A percentile compares a stretch with the other conserved stretches of the same genome.
phyloP scores from a whole-genome alignment of 768 basidiomycete genomes.

The Glaciozyma antarctica region DNA sequence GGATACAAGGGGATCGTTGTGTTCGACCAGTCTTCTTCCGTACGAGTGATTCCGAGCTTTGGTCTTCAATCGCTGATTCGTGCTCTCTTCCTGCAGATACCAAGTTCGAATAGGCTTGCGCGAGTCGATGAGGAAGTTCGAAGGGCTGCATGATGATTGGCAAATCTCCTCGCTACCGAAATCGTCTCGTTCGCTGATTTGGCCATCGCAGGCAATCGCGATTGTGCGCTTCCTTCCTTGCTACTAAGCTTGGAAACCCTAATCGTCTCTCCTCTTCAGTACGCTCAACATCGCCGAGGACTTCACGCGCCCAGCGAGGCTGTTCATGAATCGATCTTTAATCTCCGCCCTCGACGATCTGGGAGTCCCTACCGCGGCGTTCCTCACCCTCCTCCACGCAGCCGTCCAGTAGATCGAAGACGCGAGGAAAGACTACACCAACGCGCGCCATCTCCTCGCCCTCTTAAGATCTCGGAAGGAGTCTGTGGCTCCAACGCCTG shows the following conservation, averaged over 20 bases:
- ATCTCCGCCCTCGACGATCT: conserved; percentile 52
- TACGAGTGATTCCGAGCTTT: background rate
- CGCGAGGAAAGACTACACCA: background rate
- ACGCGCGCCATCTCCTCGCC: background rate
- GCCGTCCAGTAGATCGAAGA: conserved; percentile 50
- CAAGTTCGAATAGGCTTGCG: background rate
- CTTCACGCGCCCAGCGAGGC: background rate
- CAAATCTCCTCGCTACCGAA: no score
- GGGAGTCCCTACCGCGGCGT: conserved; percentile 52
- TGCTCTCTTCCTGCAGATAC: no score
- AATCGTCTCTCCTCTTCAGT: background rate
- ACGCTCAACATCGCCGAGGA: conserved; percentile 15
- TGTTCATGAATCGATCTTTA: conserved; percentile 15
- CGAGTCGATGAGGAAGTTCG: conserved; percentile 11
- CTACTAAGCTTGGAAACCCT: background rate
- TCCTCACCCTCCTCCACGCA: conserved; percentile 55
- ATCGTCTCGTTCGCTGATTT: no score
- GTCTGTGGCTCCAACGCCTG: conserved; percentile 52
- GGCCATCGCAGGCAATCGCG: background rate
- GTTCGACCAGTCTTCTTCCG: conserved; percentile 2
- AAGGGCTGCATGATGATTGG: no score
- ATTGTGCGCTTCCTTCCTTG: no score
- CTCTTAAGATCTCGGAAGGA: conserved; percentile 7
- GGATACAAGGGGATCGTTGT: conserved; percentile 15
- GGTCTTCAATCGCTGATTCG: no score